Conservation (phyloP, 352 stramenopile species). For the Globisporangium nodosum region DNA sequence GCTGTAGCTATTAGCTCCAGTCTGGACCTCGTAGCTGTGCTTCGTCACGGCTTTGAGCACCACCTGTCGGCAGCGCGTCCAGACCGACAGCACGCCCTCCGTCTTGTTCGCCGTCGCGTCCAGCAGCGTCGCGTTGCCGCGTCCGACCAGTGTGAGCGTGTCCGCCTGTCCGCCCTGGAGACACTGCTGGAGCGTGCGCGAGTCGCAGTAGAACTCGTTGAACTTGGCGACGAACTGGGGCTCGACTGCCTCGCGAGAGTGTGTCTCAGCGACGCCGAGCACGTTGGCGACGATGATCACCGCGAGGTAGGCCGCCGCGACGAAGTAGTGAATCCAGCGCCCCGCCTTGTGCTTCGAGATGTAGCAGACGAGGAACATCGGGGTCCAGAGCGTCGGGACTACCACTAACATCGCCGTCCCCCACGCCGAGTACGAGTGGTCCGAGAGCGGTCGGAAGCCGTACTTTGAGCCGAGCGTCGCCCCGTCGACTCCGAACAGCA, state of each 20-base stretch:
- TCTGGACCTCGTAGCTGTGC: too few relatives aligned
- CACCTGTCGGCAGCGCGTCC: background rate
- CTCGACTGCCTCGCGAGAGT: background rate
- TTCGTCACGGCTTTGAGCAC: background rate
- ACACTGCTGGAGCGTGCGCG: slow-evolving; percentile 3
- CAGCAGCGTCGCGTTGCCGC: background rate
- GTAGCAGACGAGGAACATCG: background rate
- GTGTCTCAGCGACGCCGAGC: background rate
- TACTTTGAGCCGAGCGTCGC: background rate
- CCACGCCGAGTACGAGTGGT: background rate
- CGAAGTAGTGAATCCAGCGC: too few relatives aligned
- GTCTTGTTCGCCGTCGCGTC: background rate
- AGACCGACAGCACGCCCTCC: background rate
- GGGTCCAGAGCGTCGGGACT: background rate
- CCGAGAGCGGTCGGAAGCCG: background rate
- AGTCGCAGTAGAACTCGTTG: slow-evolving; percentile 9
- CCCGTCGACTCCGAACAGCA: background rate
- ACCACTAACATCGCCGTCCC: background rate
- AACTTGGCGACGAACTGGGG: slow-evolving; percentile 1
- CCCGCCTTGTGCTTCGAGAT: too few relatives aligned
- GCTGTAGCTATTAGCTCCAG: too few relatives aligned
- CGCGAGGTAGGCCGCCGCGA: background rate
- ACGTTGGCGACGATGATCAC: background rate
- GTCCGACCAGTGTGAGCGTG: background rate
- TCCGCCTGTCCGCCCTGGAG: background rate